phyloP scores from a whole-genome alignment of 345 rosid genomes.

The Pelargonium nanum region DNA sequence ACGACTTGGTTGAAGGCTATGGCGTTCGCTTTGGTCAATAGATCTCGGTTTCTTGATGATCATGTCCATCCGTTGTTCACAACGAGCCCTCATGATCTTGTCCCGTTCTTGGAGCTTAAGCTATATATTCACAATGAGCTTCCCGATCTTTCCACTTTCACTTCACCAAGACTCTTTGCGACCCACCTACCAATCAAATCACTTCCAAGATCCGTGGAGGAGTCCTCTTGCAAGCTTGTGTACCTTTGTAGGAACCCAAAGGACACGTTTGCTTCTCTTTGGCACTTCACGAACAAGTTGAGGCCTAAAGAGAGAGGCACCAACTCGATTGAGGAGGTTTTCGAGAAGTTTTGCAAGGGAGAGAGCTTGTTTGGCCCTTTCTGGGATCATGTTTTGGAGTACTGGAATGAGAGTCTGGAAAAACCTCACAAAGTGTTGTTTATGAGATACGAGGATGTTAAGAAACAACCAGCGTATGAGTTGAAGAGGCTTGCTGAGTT shows the following conservation, averaged over 20 bases:
- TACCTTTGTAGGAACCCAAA: too few relatives aligned
- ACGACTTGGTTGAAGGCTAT: conserved; percentile 7
- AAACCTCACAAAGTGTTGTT: too few relatives aligned
- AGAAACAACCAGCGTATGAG: background rate
- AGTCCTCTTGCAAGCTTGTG: background rate
- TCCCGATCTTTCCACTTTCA: background rate
- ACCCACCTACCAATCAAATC: background rate
- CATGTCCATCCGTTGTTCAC: background rate
- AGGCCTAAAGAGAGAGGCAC: too few relatives aligned
- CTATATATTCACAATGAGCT: background rate
- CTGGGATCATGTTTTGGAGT: too few relatives aligned
- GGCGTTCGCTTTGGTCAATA: conserved; percentile 2
- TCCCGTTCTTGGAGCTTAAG: background rate
- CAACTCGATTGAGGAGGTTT: too few relatives aligned
- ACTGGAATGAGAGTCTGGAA: too few relatives aligned
- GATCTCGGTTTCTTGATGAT: background rate
- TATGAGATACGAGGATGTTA: background rate
- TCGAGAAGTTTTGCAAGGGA: too few relatives aligned
- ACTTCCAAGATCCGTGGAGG: background rate
- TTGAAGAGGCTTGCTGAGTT: background rate
- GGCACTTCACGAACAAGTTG: too few relatives aligned
- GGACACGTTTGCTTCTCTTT: too few relatives aligned
- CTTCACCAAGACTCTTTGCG: background rate
- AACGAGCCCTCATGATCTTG: conserved; percentile 1
- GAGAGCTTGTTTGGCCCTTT: too few relatives aligned